Evolutionary conservation across 768 basidiomycete species (phyloP).

Genomic region (Suillus tomentosus): DNA sequence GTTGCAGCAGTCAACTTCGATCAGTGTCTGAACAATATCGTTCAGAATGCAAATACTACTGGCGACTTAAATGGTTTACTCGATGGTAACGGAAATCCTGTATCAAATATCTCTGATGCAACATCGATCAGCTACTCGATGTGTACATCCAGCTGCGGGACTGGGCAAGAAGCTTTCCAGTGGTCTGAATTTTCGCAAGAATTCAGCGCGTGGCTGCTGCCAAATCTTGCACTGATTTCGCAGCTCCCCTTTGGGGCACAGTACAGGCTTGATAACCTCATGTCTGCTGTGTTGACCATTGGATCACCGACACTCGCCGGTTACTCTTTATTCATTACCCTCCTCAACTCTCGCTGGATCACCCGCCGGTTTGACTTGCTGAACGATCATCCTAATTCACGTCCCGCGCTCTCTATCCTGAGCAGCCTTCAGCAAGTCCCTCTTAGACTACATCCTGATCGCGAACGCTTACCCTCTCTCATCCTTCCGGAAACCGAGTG

Average conservation of each 20-base stretch:
- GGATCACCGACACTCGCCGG: slow-evolving; percentile 48
- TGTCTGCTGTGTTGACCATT: slow-evolving; percentile 43
- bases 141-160: slow-evolving; percentile 19
- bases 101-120: background rate
- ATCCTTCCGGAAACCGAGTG: slow-evolving; percentile 40
- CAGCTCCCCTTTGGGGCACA: slow-evolving; percentile 51
- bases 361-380: slow-evolving; percentile 32
- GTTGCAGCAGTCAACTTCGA: slow-evolving; percentile 7
- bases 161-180: slow-evolving; percentile 16
- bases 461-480: slow-evolving; percentile 35
- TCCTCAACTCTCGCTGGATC: slow-evolving; percentile 47
- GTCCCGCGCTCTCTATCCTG: slow-evolving; percentile 30
- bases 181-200: slow-evolving; percentile 34
- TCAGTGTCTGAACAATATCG: slow-evolving; percentile 18
- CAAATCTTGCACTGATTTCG: slow-evolving; percentile 49
- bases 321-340: slow-evolving; percentile 46
- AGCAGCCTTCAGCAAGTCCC: slow-evolving; percentile 42
- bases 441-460: slow-evolving; percentile 26
- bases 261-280: slow-evolving; percentile 42
- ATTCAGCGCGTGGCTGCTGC: slow-evolving; percentile 48
- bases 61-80: slow-evolving; percentile 6
- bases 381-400: slow-evolving; percentile 30
- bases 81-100: background rate
- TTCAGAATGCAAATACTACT: slow-evolving; percentile 11
- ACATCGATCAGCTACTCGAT: slow-evolving; percentile 16